phyloP scores from a whole-genome alignment of 441 rosid genomes.

The Biscutella laevigata region DNA sequence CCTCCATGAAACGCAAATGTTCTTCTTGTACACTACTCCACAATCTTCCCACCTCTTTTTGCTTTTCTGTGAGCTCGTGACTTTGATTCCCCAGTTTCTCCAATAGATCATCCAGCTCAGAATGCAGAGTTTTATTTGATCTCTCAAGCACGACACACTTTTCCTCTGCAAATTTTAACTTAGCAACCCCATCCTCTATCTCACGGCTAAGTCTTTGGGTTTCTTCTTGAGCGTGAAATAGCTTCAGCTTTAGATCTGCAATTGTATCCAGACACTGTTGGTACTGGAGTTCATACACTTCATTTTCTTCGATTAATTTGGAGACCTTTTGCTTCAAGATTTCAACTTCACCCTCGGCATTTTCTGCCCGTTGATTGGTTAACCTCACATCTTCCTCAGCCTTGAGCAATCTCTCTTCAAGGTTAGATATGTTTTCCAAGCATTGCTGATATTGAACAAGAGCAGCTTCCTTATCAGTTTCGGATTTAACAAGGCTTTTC shows the following conservation, averaged over 20 bases:
- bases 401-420: constrained; percentile 50
- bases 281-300: constrained; percentile 55
- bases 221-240: constrained; percentile 56
- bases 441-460: constrained; percentile 45
- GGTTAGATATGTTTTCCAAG: constrained; percentile 45
- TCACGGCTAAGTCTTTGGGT: constrained; percentile 57
- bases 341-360: constrained; percentile 63
- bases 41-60: constrained; percentile 74
- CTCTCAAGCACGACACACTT: constrained; percentile 64
- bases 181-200: constrained; percentile 53
- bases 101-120: constrained; percentile 51
- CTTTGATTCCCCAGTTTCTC: constrained; percentile 59
- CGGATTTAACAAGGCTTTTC: constrained; percentile 42
- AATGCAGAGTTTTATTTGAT: constrained; percentile 61
- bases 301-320: constrained; percentile 64
- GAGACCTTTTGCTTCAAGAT: constrained; percentile 48
- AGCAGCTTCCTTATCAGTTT: constrained; percentile 64
- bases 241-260: constrained; percentile 51
- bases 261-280: constrained; percentile 66
- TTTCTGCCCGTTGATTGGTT: constrained; percentile 40
- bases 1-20: constrained; percentile 69
- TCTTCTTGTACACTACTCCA: constrained; percentile 88
- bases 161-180: constrained; percentile 73
- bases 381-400: constrained; percentile 52
- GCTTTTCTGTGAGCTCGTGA: constrained; percentile 75